Conservation (phyloP, 768 basidiomycete genomes). For the Tricholoma sp. region DNA sequence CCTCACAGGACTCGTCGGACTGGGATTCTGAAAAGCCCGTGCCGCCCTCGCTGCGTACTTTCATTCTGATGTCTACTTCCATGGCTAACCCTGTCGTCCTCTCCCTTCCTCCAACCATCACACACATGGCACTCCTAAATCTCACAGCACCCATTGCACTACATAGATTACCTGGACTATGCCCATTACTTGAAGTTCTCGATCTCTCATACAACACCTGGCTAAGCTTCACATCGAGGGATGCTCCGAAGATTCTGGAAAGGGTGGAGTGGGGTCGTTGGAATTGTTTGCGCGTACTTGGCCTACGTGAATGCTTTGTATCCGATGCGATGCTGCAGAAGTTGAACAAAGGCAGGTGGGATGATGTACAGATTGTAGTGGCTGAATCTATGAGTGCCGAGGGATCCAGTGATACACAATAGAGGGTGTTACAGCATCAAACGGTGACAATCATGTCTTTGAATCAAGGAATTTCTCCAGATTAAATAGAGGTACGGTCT, state of each 20-base stretch:
- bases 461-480: constrained; percentile 46
- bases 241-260: constrained; percentile 34
- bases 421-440: constrained; percentile 1
- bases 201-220: constrained; percentile 66
- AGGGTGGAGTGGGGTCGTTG: constrained; percentile 56
- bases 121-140: constrained; percentile 53
- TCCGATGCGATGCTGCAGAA: constrained; percentile 34
- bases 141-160: constrained; percentile 45
- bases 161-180: constrained; percentile 50
- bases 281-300: constrained; percentile 48
- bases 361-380: constrained; percentile 39
- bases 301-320: constrained; percentile 49
- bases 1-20: constrained; percentile 10
- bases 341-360: constrained; percentile 62
- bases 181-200: constrained; percentile 56
- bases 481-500: constrained; percentile 51
- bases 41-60: constrained; percentile 33
- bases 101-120: constrained; percentile 59
- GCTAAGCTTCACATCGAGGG: constrained; percentile 26
- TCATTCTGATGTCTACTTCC: constrained; percentile 46
- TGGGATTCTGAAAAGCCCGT: constrained; percentile 45
- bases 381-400: neutral
- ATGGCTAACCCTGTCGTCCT: constrained; percentile 41
- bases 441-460: constrained; percentile 34
- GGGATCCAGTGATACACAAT: constrained; percentile 1